Conservation (phyloP, 441 rosid genomes). For the Kokia cookei region DNA sequence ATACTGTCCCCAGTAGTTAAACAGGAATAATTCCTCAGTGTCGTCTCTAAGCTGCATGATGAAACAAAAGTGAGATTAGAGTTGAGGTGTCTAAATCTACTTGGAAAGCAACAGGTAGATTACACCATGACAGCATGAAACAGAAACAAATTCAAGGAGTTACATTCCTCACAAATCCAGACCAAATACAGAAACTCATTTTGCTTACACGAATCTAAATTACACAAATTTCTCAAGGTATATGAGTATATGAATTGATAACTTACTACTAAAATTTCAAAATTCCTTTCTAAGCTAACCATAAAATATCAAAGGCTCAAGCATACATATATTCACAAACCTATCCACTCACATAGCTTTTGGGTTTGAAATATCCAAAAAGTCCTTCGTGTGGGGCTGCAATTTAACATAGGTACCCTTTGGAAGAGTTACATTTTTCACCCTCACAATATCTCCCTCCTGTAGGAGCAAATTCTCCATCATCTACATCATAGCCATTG, state of each 20-base stretch:
- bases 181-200: neutral
- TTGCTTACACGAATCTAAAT: neutral
- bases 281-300: neutral
- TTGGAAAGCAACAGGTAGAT: neutral
- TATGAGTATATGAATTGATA: neutral
- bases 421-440: conserved; percentile 79
- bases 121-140: neutral
- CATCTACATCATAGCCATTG: conserved; percentile 46
- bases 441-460: conserved; percentile 82
- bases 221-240: neutral
- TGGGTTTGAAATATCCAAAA: conserved; percentile 90
- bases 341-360: conserved; percentile 74
- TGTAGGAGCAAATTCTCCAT: conserved; percentile 90
- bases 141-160: neutral
- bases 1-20: conserved; percentile 92
- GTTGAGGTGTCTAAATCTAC: neutral
- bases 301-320: neutral
- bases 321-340: neutral
- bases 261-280: neutral
- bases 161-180: neutral
- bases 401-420: conserved; percentile 88
- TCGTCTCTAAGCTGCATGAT: conserved; percentile 76
- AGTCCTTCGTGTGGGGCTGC: conserved; percentile 91
- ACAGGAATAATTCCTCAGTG: conserved; percentile 92
- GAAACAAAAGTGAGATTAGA: conserved; percentile 2